phyloP scores from a whole-genome alignment of 176 grass and related monocot species.

The Carex scoparia region DNA sequence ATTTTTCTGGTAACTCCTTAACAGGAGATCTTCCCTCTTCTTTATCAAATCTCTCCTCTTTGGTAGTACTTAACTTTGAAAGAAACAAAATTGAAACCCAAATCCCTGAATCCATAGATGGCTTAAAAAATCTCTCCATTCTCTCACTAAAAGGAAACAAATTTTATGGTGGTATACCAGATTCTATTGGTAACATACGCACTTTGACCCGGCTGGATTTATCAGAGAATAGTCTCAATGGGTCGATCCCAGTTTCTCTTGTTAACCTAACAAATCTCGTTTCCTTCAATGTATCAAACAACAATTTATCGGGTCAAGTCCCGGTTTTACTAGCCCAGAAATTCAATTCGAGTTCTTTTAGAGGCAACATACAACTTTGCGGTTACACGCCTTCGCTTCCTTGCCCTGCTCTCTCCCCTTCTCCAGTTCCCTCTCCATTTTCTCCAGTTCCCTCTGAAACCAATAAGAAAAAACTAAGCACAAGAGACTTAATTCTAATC shows the following conservation, averaged over 20 bases:
- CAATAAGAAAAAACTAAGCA: slow-evolving; percentile 20
- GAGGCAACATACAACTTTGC: slow-evolving; percentile 58
- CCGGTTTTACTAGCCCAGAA: slow-evolving; percentile 40
- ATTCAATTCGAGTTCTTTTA: slow-evolving; percentile 52
- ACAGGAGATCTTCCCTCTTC: slow-evolving; percentile 47
- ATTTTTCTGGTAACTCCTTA: slow-evolving; percentile 55
- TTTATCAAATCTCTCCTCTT: slow-evolving; percentile 35
- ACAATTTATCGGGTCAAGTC: slow-evolving; percentile 60
- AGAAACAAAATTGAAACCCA: slow-evolving; percentile 33
- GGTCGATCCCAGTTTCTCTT: slow-evolving; percentile 28
- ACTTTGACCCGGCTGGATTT: slow-evolving; percentile 27
- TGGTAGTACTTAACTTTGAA: slow-evolving; percentile 31
- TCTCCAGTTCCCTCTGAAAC: slow-evolving; percentile 11
- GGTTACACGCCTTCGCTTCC: slow-evolving; percentile 44
- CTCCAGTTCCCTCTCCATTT: slow-evolving; percentile 32
- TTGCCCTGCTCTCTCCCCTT: slow-evolving; percentile 23
- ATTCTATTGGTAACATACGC: slow-evolving; percentile 30
- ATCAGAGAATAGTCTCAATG: slow-evolving; percentile 52
- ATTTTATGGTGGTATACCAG: slow-evolving; percentile 26
- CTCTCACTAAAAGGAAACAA: slow-evolving; percentile 34
- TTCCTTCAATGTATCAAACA: slow-evolving; percentile 57
- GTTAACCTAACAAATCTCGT: slow-evolving; percentile 30
- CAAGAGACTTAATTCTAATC: slow-evolving; percentile 51
- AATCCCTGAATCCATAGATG: slow-evolving; percentile 37
- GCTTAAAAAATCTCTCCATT: slow-evolving; percentile 32